phyloP scores from a whole-genome alignment of 257 asterid genomes.

The Petunia axillaris region DNA sequence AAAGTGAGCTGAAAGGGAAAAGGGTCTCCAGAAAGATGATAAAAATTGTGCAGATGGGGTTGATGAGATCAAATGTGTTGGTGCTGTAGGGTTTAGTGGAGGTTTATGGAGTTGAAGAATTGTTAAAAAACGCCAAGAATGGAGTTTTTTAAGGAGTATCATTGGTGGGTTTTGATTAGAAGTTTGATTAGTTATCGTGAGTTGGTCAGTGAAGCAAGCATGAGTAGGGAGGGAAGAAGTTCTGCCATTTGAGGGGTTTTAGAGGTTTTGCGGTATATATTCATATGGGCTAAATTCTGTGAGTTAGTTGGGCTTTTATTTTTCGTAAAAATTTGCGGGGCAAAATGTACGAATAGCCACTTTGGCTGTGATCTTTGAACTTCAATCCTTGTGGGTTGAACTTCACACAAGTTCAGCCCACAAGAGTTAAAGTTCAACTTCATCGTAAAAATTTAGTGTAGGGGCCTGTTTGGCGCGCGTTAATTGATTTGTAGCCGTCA shows the following conservation, averaged over 20 bases:
- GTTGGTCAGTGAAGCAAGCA: background rate
- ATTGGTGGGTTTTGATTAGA: conserved; percentile 23
- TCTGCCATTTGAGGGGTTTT: conserved; percentile 5
- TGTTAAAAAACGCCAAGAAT: conserved; percentile 26
- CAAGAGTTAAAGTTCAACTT: too few species aligned
- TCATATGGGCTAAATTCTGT: background rate
- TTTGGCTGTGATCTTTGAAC: too few species aligned
- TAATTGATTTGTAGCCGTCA: too few species aligned
- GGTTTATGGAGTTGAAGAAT: conserved; percentile 38
- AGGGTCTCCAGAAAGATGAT: conserved; percentile 39
- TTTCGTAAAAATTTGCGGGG: too few species aligned
- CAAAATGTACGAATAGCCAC: too few species aligned
- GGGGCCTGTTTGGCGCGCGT: too few species aligned
- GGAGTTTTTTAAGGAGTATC: conserved; percentile 41
- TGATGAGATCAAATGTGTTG: conserved; percentile 25
- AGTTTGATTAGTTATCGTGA: background rate
- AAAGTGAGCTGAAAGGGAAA: conserved; percentile 43
- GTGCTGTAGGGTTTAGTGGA: conserved; percentile 15
- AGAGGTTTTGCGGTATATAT: background rate
- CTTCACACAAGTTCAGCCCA: too few species aligned
- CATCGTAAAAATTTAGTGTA: too few species aligned
- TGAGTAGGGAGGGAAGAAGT: background rate
- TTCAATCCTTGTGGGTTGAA: too few species aligned
- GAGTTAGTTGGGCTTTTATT: too few species aligned
- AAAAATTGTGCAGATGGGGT: conserved; percentile 25